Conservation (phyloP, 768 basidiomycete species). For the Boletellus ananas region DNA sequence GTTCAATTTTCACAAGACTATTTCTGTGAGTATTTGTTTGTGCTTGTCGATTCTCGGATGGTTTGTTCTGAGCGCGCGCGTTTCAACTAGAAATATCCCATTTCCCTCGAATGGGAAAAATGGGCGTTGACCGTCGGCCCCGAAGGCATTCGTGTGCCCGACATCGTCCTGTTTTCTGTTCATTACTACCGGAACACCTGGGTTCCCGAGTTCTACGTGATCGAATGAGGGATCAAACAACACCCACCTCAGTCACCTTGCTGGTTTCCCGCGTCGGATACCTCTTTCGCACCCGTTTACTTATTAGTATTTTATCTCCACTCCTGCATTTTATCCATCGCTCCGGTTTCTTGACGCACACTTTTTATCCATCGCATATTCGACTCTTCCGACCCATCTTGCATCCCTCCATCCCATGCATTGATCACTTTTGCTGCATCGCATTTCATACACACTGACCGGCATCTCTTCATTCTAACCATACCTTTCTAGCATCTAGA, state of each 20-base stretch:
- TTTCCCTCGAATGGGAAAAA: constrained; percentile 12
- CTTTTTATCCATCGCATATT: neutral
- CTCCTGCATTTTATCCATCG: neutral
- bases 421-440: too few species aligned
- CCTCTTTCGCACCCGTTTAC: neutral
- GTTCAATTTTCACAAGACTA: constrained; percentile 1
- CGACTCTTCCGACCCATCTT: neutral
- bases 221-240: constrained; percentile 10
- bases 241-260: neutral
- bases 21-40: constrained; percentile 5
- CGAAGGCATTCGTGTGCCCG: constrained; percentile 14
- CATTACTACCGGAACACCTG: constrained; percentile 29
- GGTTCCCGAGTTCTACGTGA: constrained; percentile 29
- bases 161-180: constrained; percentile 19
- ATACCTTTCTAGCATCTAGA: too few species aligned
- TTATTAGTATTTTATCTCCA: constrained; percentile 10
- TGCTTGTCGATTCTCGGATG: neutral
- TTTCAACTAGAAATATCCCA: constrained; percentile 2
- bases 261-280: neutral
- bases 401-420: too few species aligned
- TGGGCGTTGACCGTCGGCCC: constrained; percentile 18
- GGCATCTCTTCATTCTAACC: too few species aligned
- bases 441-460: too few species aligned
- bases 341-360: neutral
- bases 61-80: neutral